Conservation (phyloP, 2,329 filamentous ascomycete species). For the Sporothrix sp. region DNA sequence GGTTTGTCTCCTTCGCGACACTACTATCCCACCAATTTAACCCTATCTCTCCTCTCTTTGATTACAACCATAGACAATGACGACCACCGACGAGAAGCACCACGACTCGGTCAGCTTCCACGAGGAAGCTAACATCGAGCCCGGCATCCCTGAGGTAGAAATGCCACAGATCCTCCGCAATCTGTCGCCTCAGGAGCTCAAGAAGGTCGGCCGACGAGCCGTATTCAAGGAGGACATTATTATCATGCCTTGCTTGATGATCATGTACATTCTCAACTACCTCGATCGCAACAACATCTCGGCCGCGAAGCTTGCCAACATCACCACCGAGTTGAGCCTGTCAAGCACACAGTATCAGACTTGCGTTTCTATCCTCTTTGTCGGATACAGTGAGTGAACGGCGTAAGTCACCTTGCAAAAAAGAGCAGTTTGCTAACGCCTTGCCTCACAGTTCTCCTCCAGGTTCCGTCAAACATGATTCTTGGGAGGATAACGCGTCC, state of each 20-base stretch:
- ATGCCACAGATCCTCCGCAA: neutral
- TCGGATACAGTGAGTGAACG: too few relatives aligned
- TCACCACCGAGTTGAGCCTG: constrained; percentile 13
- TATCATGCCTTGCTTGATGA: constrained; percentile 12
- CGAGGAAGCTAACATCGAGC: neutral
- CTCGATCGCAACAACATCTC: constrained; percentile 16
- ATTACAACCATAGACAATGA: too few relatives aligned
- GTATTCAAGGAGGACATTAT: constrained; percentile 14
- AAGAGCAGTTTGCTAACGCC: too few relatives aligned
- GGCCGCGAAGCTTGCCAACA: constrained; percentile 15
- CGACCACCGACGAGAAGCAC: too few relatives aligned
- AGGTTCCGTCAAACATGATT: constrained; percentile 48
- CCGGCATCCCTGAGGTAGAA: neutral
- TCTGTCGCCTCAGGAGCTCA: neutral
- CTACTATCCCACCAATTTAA: too few relatives aligned
- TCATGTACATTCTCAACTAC: constrained; percentile 17
- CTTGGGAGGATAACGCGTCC: constrained; percentile 13
- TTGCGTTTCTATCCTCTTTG: constrained; percentile 51
- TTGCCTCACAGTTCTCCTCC: constrained; percentile 52
- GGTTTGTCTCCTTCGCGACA: too few relatives aligned
- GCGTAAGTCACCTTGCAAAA: too few relatives aligned
- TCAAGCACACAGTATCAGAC: constrained; percentile 46
- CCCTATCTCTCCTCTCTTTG: too few relatives aligned
- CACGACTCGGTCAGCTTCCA: too few relatives aligned
- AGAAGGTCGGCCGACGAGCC: constrained; percentile 2